Evolutionary conservation across 2,329 filamentous ascomycete species (phyloP), one percentile per base, ranked within the genome.

Genomic region (Emergomyces africanus): DNA sequence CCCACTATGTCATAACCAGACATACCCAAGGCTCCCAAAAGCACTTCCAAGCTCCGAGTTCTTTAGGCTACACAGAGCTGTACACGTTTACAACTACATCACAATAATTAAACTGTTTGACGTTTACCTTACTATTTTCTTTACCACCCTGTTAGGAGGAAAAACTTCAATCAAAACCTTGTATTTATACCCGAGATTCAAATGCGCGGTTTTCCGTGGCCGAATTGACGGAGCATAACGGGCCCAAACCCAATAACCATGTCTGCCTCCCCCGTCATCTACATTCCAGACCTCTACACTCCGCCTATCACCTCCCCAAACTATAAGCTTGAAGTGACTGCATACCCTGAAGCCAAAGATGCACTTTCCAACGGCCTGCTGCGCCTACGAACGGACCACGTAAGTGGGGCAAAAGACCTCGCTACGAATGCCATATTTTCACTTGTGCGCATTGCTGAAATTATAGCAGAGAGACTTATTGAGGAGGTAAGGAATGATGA

Each of bases 351-450:
- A 41, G 80, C 82, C 0, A 80, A 77, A 1, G 65, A 65, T 2
- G 67, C 75, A 0, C 71, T 86, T 1, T 69, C 73, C 1, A 64
- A 68, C 0, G 81, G 80, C 0, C 69, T 87, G 14, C 66, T 75
- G 1, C 64, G 64, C 5, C 69, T 88, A n/a, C 77, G 75, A 57
- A 68, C 74, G 4, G 83, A 87, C 61, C 79, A 83, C 60, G 73
- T 79, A 60, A 84, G 81, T 62, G 83, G 83, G 1, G 81, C 84
- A 0, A 75, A 80, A 51, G 78, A 83, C 64, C 69, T 88, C 54
- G 83, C 84, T 0, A 70, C 75, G 0, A 77, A 75, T 30, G 81
- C 83, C 0, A 67, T 88, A 1, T 64, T 65, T 0, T 73, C 76
- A 0, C 76, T 87, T 28, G 70, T 74, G 5, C 71, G 79, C 10